A percentile compares a stretch with the other conserved stretches of the same genome.
These are phyloP conservation scores for Penicillium subrubescens DNA, from an alignment of 495 filamentous ascomycete species.

Conservation along the genomic window DNA sequence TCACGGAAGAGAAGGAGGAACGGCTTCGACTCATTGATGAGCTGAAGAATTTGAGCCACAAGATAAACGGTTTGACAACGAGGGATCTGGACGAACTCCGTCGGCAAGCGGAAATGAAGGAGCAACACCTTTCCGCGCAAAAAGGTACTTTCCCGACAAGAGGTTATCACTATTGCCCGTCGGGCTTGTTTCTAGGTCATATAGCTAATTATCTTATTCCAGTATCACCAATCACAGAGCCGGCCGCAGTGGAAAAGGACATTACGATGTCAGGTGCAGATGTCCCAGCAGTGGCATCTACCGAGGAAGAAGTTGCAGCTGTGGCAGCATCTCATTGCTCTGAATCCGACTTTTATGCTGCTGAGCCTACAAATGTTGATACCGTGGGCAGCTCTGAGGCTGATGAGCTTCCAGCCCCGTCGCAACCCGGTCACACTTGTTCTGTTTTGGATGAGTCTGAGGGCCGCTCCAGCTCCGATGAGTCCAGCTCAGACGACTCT, in stretches of 20 bases:
- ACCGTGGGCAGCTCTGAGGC: conserved; percentile 4
- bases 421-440: conserved; percentile 33
- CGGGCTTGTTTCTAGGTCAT: neutral
- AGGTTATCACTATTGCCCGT: neutral
- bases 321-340: neutral
- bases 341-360: neutral
- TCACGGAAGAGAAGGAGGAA: conserved; percentile 48
- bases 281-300: neutral
- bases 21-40: conserved; percentile 54
- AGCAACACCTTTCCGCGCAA: conserved; percentile 26
- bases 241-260: neutral
- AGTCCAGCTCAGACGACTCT: neutral
- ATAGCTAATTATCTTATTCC: neutral
- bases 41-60: conserved; percentile 51
- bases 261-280: neutral
- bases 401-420: conserved; percentile 17
- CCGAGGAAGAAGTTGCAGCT: neutral
- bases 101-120: conserved; percentile 28
- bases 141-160: conserved; percentile 25
- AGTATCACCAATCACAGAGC: neutral
- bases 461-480: conserved; percentile 14
- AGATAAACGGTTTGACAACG: conserved; percentile 46
- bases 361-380: neutral
- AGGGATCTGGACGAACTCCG: conserved; percentile 44
- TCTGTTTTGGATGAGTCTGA: conserved; percentile 48